Conservation (phyloP, 2,329 filamentous ascomycete genomes). For the Fusarium brevicatenulatum region DNA sequence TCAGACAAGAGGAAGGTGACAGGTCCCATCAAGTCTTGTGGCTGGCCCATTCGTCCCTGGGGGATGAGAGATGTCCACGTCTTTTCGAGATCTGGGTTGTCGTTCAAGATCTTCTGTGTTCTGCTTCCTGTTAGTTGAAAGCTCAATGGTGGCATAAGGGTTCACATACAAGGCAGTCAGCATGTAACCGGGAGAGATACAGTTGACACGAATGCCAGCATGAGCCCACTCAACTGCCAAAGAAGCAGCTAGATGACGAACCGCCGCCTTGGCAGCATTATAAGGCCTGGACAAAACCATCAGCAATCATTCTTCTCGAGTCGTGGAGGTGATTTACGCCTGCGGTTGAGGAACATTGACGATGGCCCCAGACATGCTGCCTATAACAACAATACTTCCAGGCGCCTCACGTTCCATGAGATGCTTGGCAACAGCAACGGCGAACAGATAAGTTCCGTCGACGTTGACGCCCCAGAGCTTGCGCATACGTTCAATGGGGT, state of each 20-base stretch:
- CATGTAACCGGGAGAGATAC: conserved; percentile 96
- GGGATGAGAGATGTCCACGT: conserved; percentile 94
- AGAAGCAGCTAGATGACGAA: conserved; percentile 85
- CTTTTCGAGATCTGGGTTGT: conserved; percentile 89
- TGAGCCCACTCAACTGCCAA: conserved; percentile 94
- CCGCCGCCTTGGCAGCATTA: conserved; percentile 91
- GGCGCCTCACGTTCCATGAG: conserved; percentile 81
- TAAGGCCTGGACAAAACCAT: conserved; percentile 67
- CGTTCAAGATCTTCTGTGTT: conserved; percentile 93
- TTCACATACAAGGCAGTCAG: conserved; percentile 68
- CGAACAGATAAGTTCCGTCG: conserved; percentile 89
- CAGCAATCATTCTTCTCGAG: rapidly evolving
- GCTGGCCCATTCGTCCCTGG: conserved; percentile 90
- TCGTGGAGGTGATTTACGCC: conserved; percentile 58
- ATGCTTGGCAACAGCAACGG: conserved; percentile 84
- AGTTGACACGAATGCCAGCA: conserved; percentile 89
- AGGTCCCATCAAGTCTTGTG: conserved; percentile 91
- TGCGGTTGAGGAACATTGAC: conserved; percentile 97
- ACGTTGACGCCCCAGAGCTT: conserved; percentile 96
- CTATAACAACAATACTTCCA: conserved; percentile 92
- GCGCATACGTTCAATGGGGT: conserved; percentile 88
- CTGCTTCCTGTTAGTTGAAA: conserved; percentile 53
- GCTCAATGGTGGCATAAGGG: rapidly evolving
- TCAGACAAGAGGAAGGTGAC: conserved; percentile 88
- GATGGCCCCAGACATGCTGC: conserved; percentile 91